phyloP scores from a whole-genome alignment of 2,329 filamentous ascomycete species.

The Xylariaceae sp. region DNA sequence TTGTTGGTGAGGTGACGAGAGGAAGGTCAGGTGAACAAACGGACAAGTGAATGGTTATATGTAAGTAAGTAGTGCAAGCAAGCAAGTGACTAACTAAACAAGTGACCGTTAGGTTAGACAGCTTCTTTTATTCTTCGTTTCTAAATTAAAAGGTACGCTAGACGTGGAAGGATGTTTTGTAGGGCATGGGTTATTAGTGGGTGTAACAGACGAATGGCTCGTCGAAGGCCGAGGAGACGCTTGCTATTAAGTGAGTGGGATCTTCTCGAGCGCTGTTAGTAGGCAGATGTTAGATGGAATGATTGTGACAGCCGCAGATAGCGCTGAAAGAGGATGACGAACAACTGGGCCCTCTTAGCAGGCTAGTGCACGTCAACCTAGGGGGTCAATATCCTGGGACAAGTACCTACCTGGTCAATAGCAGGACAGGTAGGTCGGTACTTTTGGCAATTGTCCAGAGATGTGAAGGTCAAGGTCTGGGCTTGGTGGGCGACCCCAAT shows the following conservation, averaged over 20 bases:
- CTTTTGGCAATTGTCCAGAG: slow-evolving; percentile 10
- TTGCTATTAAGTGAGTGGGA: slow-evolving; percentile 11
- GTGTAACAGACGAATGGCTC: background rate
- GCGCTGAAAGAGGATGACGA: slow-evolving; percentile 12
- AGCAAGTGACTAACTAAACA: background rate
- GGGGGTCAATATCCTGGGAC: slow-evolving; percentile 7
- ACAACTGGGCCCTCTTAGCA: slow-evolving; percentile 8
- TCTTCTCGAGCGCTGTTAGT: background rate
- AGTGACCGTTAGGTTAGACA: background rate
- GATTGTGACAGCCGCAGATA: slow-evolving; percentile 12
- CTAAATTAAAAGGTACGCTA: background rate
- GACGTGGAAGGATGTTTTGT: slow-evolving; percentile 3
- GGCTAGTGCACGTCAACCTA: slow-evolving; percentile 6
- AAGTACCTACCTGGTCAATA: slow-evolving; percentile 10
- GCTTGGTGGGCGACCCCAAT: slow-evolving; percentile 14
- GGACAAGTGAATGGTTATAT: too few species aligned
- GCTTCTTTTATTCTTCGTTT: background rate
- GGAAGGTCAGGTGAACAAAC: background rate
- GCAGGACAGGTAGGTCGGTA: slow-evolving; percentile 7
- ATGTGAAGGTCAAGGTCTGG: slow-evolving; percentile 21
- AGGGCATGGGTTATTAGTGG: slow-evolving; percentile 1
- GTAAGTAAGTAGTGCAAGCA: background rate
- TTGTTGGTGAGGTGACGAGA: background rate
- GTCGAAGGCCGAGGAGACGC: slow-evolving; percentile 3
- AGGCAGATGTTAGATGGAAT: background rate